These are phyloP conservation scores for Fraxinus angustifolia DNA, from an alignment of 305 asterid species.

Conservation along the genomic window DNA sequence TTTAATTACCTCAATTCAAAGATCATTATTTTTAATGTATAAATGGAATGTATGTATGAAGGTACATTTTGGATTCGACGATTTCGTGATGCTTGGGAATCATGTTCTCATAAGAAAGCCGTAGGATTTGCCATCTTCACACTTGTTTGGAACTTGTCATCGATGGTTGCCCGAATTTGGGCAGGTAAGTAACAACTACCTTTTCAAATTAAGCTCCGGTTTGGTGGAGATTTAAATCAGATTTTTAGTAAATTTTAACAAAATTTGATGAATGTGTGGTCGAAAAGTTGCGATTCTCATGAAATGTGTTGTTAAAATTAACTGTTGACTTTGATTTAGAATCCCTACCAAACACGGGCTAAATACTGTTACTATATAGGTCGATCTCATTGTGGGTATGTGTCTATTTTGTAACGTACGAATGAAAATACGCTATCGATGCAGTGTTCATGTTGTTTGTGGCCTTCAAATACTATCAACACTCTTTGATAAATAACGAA, in stretches of 20 bases:
- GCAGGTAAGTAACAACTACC: conserved; percentile 29
- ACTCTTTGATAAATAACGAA: conserved; percentile 35
- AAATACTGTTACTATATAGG: neutral
- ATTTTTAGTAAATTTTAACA: no score
- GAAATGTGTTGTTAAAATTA: no score
- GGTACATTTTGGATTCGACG: conserved; percentile 77
- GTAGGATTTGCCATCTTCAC: conserved; percentile 71
- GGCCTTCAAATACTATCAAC: conserved; percentile 67
- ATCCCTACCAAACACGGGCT: no score
- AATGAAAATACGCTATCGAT: neutral
- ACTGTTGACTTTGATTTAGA: no score
- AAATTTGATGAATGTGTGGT: no score
- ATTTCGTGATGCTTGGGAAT: conserved; percentile 67
- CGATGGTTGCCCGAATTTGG: conserved; percentile 61
- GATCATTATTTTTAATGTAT: neutral
- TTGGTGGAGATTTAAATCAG: no score
- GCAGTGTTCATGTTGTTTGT: conserved; percentile 69
- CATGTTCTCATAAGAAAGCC: conserved; percentile 80
- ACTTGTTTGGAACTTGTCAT: conserved; percentile 70
- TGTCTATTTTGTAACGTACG: neutral
- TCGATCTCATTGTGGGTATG: neutral
- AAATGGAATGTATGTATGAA: neutral
- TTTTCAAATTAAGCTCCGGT: neutral
- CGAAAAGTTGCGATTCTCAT: no score
- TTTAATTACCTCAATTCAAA: neutral